Evolutionary conservation across 805 yeast genomes (phyloP), one percentile per base, ranked within the genome.

Genomic region (Suhomyces sp.): DNA sequence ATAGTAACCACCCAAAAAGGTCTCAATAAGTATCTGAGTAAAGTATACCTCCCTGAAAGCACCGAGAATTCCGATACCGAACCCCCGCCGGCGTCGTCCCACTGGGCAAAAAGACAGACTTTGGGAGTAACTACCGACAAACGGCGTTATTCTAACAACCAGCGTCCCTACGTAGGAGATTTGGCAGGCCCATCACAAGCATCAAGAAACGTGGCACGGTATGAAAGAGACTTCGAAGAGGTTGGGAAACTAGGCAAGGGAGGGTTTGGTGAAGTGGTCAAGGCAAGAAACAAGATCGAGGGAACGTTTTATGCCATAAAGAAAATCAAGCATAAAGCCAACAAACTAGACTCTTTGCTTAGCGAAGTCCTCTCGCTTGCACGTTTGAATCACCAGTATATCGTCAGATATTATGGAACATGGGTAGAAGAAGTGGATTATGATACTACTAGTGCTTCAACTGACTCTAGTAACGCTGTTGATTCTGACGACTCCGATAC

Each of bases 211-310:
- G 69, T 76, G 51, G 90, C 97, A 0, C 77, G 99, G 56, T 94
- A 93, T 64, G 87, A 85, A 3, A 83, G 92, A 55, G 99, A 94
- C 65, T 94, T 96, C 68, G 99, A 94, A 67, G 99, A 94, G 64
- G 87, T 90, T 43, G 94, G 93, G 0, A 82, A 86, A 19, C 71
- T 94, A 7, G 99, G 99, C 2, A 83, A 85, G 59, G 99, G 99
- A 39, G 99, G 96, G 0, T 94, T 87, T 70, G 99, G 99, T 5
- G 97, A 94, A 67, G 99, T 94, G 7, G 97, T 94, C n/a, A 92
- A 93, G 62, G 98, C 94, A 0, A 77, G 99, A 54, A 93, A 92
- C 65, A 81, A 92, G 53, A 79, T 94, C 57, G 99, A 94, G 65
- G 98, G 99, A 19, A 79, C 97, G 13, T 89, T 88, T 59, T 94